Evolutionary conservation across 2,329 filamentous ascomycete species (phyloP).

Genomic region (Orbilia ellipsospora): DNA sequence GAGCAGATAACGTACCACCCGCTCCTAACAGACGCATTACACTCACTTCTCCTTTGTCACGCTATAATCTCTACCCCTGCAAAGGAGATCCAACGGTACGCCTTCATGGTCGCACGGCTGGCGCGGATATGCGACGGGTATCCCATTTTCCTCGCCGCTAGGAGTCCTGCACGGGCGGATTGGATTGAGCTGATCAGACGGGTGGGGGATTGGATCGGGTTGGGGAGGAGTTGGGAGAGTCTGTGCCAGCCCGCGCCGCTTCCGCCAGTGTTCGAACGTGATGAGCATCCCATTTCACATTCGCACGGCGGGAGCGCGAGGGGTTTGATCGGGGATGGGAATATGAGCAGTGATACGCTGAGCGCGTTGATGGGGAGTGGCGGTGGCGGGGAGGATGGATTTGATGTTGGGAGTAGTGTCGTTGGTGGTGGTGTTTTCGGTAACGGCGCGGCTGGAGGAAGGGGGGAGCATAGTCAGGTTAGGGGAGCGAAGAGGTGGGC

Average conservation of each 20-base stretch:
- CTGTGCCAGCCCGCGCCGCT: constrained; percentile 74
- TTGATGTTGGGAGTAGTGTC: constrained; percentile 42
- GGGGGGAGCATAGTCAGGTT: constrained; percentile 57
- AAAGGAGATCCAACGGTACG: constrained; percentile 81
- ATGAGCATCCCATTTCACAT: constrained; percentile 60
- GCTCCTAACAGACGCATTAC: constrained; percentile 79
- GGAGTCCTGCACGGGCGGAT: constrained; percentile 78
- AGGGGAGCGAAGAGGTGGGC: constrained; percentile 69
- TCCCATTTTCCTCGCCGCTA: constrained; percentile 79
- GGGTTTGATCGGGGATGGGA: constrained; percentile 65
- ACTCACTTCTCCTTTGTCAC: constrained; percentile 81
- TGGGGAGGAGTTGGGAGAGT: constrained; percentile 74
- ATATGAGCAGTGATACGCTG: constrained; percentile 40
- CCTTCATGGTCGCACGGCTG: constrained; percentile 82
- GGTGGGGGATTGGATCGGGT: constrained; percentile 75
- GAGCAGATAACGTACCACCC: constrained; percentile 84
- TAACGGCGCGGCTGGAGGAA: constrained; percentile 38
- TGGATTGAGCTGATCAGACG: constrained; percentile 81
- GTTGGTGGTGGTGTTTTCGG: constrained; percentile 47
- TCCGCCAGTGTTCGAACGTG: constrained; percentile 59
- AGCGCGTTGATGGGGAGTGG: constrained; percentile 67
- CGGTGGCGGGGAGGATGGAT: constrained; percentile 68
- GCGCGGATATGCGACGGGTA: constrained; percentile 80
- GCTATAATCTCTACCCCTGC: constrained; percentile 80
- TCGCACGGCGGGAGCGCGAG: constrained; percentile 59